These are phyloP conservation scores for Stagonosporopsis rhizophila DNA, from an alignment of 2,329 filamentous ascomycete species.

Conservation along the genomic window DNA sequence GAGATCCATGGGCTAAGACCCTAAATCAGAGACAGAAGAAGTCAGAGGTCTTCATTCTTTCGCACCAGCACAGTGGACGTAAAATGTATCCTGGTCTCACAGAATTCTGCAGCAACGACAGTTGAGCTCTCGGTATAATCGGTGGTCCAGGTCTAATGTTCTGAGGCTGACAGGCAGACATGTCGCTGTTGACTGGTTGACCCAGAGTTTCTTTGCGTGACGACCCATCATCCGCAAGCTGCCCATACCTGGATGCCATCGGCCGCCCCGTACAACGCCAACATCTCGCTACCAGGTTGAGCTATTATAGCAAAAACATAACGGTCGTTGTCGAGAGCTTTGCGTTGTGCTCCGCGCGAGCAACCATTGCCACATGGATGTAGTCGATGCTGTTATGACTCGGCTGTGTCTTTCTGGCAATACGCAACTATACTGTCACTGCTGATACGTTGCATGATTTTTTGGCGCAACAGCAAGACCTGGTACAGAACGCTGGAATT, in stretches of 20 bases:
- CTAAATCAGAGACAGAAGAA: background rate
- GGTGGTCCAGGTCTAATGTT: background rate
- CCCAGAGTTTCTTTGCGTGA: conserved; percentile 4
- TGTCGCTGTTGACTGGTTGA: background rate
- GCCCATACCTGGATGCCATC: conserved; percentile 34
- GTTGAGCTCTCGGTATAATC: background rate
- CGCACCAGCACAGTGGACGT: background rate
- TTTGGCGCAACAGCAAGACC: background rate
- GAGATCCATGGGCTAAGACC: background rate
- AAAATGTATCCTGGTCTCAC: background rate
- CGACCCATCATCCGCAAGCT: conserved; percentile 12
- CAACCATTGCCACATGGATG: conserved; percentile 12
- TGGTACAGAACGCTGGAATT: background rate
- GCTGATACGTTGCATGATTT: background rate
- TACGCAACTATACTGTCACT: background rate
- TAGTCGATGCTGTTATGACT: background rate
- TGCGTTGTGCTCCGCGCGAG: background rate
- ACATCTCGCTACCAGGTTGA: conserved; percentile 39
- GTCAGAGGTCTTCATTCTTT: background rate
- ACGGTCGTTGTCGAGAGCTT: conserved; percentile 5
- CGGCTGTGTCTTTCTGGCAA: background rate
- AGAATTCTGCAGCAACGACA: background rate
- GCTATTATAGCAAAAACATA: background rate
- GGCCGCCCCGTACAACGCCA: conserved; percentile 43
- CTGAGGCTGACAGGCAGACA: background rate